Base-by-base conservation (phyloP, 2,329 filamentous ascomycete genomes). In the Daldinia sp. region DNA sequence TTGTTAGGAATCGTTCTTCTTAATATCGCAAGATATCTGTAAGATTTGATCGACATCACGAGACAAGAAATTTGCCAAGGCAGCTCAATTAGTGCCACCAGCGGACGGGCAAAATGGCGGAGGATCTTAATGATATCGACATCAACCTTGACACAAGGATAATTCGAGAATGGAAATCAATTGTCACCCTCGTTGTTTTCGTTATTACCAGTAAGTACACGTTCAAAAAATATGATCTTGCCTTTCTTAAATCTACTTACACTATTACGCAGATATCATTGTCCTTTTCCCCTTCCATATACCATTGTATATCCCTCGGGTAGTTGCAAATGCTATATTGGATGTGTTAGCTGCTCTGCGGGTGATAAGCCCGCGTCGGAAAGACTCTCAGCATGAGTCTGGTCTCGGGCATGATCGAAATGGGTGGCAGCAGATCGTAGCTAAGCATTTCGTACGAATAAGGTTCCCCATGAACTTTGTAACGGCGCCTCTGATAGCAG, bases 271-370 rank as follows among this genome's bases (percentile, higher is more conserved):
- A 93, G 90, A 93, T 78, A 80, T 92, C 56, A 82, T 88, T 46
- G 91, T 93, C 0, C 83, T 93, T 12, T 92, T 91, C 66, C 90
- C 90, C 0, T 92, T 91, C 69, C 84, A 89, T 63, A 81, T 93
- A 12, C 88, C 90, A 1, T 74, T 93, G 0, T 88, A 82, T 66
- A 55, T 92, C 1, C 91, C 91, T 12, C 81, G 83, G 63, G 63
- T 68, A 30, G 44, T 90, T 4, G 83, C 78, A 64, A 80, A 87
- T 67, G 80, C 74, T 3, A 64, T 86, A 23, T 70, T 86, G 42
- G 78, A 85, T 70, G 57, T 75, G 1, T 74, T 90, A 20, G 81
- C 79, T 48, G 41, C 53, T 12, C 18, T 80, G 59, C 86, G 90
- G 63, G 82, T 92, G 33, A 87, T 90, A 56, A 72, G 84, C 0